Percentiles rank a stretch among this genome's conserved stretches.
These are phyloP conservation scores for Heteromeles arbutifolia DNA, from an alignment of 306 rosid species.

Conservation along the genomic window DNA sequence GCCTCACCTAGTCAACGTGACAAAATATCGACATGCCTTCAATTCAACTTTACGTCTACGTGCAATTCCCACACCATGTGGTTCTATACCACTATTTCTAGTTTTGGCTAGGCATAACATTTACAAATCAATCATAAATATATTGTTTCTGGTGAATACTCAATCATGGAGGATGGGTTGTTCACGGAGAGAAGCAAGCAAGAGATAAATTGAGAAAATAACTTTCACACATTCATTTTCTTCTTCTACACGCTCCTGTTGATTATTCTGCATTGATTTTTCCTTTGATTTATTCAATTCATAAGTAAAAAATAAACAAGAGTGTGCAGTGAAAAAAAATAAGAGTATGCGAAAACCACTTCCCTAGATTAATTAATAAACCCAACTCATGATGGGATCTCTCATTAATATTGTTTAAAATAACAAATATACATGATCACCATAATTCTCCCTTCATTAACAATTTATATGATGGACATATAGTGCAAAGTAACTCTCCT, in stretches of 20 bases:
- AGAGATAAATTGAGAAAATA: not conserved
- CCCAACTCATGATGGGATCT: not conserved
- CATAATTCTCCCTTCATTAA: not conserved
- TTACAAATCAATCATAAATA: not conserved
- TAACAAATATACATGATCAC: not conserved
- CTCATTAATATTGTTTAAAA: conserved; percentile 5
- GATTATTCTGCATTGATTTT: not conserved
- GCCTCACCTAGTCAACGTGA: not conserved
- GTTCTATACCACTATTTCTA: not conserved
- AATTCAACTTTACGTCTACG: not conserved
- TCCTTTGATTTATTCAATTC: too few relatives aligned
- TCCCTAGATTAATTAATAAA: too few relatives aligned
- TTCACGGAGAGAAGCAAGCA: not conserved
- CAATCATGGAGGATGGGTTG: conserved; percentile 6
- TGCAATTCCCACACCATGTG: not conserved
- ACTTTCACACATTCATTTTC: too few relatives aligned
- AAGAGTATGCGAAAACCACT: not conserved
- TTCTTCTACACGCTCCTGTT: not conserved
- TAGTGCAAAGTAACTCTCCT: not conserved
- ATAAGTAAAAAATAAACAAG: too few relatives aligned
- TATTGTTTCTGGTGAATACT: not conserved
- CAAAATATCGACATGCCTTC: not conserved
- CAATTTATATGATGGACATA: not conserved
- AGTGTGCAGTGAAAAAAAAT: not conserved
- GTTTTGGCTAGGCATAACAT: not conserved